A percentile compares a stretch with the other conserved stretches of the same genome.
phyloP scores from a whole-genome alignment of 2,329 filamentous ascomycete genomes.

The Endoconidiophora polonica region DNA sequence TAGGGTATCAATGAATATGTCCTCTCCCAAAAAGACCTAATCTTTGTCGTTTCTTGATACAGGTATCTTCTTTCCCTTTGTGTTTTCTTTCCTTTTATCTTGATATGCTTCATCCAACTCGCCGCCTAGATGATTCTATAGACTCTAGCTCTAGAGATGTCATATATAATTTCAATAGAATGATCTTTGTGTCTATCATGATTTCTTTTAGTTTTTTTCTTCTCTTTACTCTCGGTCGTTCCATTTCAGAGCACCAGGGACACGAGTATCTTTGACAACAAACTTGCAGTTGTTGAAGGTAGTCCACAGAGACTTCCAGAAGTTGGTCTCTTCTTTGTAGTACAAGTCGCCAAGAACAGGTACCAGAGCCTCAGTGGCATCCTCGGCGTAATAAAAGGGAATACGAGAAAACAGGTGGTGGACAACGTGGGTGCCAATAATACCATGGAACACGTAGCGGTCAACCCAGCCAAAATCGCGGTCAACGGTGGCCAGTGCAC shows the following conservation, averaged over 20 bases:
- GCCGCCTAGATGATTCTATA: not conserved
- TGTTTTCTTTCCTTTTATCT: not conserved
- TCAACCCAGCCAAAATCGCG: slow-evolving; percentile 49
- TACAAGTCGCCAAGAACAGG: slow-evolving; percentile 40
- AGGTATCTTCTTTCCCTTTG: not conserved
- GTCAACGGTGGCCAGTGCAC: slow-evolving; percentile 46
- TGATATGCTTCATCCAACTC: not conserved
- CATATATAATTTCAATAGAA: not conserved
- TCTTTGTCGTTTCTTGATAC: not conserved
- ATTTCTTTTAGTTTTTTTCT: not conserved
- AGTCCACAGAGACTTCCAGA: slow-evolving; percentile 28
- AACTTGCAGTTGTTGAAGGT: slow-evolving; percentile 32
- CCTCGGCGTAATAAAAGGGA: slow-evolving; percentile 34
- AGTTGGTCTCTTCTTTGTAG: slow-evolving; percentile 26
- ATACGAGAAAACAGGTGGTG: slow-evolving; percentile 40
- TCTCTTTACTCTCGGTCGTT: slow-evolving; percentile 1
- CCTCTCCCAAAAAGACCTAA: too few relatives aligned
- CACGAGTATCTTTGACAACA: slow-evolving; percentile 20
- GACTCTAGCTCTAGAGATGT: not conserved
- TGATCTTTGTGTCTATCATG: not conserved
- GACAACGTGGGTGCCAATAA: slow-evolving; percentile 47
- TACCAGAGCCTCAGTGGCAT: slow-evolving; percentile 40
- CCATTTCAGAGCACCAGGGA: slow-evolving; percentile 14
- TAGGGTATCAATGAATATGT: too few relatives aligned
- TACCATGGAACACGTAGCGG: slow-evolving; percentile 48